A percentile compares a stretch with the other conserved stretches of the same genome.
Evolutionary conservation across 768 basidiomycete genomes (phyloP).

Genomic region (Auricularia cornea): DNA sequence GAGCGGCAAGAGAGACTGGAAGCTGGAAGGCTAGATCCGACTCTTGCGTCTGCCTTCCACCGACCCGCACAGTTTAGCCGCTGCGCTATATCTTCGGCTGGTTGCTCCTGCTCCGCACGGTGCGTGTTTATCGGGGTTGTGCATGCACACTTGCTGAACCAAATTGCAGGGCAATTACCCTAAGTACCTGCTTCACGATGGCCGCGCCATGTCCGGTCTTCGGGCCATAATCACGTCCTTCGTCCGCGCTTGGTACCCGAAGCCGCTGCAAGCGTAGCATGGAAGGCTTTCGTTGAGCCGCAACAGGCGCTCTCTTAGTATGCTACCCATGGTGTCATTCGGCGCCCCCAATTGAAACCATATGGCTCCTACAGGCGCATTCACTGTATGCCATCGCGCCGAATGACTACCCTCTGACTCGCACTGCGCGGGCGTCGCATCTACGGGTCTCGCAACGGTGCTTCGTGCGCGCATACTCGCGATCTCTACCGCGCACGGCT

Average conservation of each 20-base stretch:
- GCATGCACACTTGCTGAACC: background rate
- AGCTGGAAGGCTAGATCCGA: too few relatives aligned
- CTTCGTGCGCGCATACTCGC: constrained; percentile 55
- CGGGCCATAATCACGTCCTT: constrained; percentile 61
- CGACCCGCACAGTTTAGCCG: constrained; percentile 56
- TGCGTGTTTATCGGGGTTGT: constrained; percentile 25
- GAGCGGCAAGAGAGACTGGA: too few relatives aligned
- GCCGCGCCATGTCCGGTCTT: constrained; percentile 41
- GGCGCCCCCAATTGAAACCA: too few relatives aligned
- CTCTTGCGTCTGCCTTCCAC: constrained; percentile 59
- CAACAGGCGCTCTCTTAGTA: constrained; percentile 67
- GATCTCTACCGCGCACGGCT: constrained; percentile 47
- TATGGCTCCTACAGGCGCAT: too few relatives aligned
- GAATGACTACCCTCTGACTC: constrained; percentile 56
- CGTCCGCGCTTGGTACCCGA: constrained; percentile 41
- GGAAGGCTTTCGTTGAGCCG: constrained; percentile 57
- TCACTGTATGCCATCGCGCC: constrained; percentile 50
- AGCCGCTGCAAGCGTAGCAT: constrained; percentile 48
- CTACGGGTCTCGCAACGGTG: constrained; percentile 65
- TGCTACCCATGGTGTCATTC: constrained; percentile 22
- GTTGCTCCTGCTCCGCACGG: constrained; percentile 68
- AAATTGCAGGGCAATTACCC: constrained; percentile 57
- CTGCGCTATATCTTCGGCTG: constrained; percentile 60
- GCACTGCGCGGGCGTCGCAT: constrained; percentile 44
- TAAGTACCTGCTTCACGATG: constrained; percentile 56